phyloP scores from a whole-genome alignment of 306 rosid species.

The Luffa acutangula region DNA sequence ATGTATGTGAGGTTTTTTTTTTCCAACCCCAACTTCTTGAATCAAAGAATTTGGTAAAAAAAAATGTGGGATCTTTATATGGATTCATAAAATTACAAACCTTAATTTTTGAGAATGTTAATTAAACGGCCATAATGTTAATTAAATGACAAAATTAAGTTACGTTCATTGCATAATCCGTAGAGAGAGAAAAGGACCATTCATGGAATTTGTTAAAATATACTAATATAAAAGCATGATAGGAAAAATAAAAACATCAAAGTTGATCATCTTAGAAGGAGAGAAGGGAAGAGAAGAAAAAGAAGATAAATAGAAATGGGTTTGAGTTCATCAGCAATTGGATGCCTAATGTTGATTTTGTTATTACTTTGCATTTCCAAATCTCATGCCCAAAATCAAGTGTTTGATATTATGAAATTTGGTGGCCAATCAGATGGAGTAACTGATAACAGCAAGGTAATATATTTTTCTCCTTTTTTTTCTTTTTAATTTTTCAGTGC shows the following conservation, averaged over 20 bases:
- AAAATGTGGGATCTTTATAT: too few species aligned
- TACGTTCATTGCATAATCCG: neutral
- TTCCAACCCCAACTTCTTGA: too few species aligned
- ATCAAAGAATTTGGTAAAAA: too few species aligned
- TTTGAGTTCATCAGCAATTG: neutral
- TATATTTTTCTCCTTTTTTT: neutral
- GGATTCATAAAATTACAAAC: too few species aligned
- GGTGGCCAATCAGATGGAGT: constrained; percentile 17
- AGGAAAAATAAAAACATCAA: too few species aligned
- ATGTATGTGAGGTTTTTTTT: too few species aligned
- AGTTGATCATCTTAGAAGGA: neutral
- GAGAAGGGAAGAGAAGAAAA: neutral
- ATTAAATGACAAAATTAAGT: neutral
- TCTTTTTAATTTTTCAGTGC: too few species aligned
- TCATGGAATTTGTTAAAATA: neutral
- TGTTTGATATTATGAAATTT: constrained; percentile 6
- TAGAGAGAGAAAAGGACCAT: too few species aligned
- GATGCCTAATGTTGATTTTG: neutral
- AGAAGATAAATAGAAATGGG: neutral
- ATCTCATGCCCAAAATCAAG: neutral
- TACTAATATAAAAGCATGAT: too few species aligned
- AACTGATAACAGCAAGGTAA: constrained; percentile 22
- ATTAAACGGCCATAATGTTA: neutral
- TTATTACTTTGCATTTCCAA: neutral
- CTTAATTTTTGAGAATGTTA: too few species aligned